These are phyloP conservation scores for Neurospora africana DNA, from an alignment of 495 filamentous ascomycete species.

Conservation along the genomic window DNA sequence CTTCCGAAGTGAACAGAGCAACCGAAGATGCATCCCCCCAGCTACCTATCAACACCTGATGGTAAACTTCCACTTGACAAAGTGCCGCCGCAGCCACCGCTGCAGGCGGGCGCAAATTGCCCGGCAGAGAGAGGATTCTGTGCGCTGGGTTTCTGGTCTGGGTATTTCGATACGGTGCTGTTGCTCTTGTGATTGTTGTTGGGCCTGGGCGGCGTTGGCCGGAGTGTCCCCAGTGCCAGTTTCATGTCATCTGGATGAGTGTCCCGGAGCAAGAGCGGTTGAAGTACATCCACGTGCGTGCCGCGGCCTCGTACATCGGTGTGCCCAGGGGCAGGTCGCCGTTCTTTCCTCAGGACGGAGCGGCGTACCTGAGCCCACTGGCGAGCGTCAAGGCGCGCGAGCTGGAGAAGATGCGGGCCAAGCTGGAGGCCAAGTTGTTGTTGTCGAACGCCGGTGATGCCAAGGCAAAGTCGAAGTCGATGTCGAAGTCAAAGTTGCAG, in stretches of 20 bases:
- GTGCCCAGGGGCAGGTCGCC: neutral
- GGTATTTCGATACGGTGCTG: neutral
- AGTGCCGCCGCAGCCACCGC: neutral
- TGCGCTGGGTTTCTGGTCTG: neutral
- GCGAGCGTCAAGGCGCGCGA: neutral
- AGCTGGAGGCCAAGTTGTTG: neutral
- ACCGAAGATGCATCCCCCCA: neutral
- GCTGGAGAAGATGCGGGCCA: neutral
- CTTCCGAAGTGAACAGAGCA: neutral
- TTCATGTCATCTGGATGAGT: neutral
- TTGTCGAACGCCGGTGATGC: neutral
- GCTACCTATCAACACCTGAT: neutral
- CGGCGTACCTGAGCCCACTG: neutral
- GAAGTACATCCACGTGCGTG: neutral
- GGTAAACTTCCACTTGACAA: neutral
- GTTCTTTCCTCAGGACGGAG: neutral
- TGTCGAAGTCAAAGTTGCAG: too few species aligned
- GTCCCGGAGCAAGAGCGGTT: neutral
- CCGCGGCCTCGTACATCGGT: neutral
- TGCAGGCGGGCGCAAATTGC: conserved; percentile 16
- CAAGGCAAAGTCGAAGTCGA: neutral
- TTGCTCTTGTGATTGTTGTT: neutral
- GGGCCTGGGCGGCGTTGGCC: neutral
- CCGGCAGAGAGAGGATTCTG: conserved; percentile 23
- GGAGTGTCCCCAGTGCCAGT: neutral